Evolutionary conservation across 108 stramenopile genomes (phyloP).

Genomic region (Cylindrotheca closterium): DNA sequence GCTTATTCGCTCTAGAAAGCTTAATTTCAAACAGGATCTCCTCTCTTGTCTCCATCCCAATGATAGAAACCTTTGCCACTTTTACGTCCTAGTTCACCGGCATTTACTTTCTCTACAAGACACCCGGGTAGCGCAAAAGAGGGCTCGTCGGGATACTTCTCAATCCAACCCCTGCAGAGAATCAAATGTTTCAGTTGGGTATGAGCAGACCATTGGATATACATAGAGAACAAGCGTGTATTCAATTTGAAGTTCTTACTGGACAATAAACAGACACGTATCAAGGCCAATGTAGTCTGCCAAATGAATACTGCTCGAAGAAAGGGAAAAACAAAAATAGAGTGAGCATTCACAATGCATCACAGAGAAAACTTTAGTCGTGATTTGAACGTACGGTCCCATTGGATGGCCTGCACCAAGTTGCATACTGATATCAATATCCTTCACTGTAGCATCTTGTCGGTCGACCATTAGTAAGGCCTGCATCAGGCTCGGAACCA

Average conservation of each 20-base stretch:
- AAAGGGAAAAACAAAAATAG: neutral
- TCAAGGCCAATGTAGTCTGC: slow-evolving; percentile 98
- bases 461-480: slow-evolving; percentile 95
- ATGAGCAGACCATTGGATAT: too few relatives aligned
- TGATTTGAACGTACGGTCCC: slow-evolving; percentile 50
- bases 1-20: neutral
- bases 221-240: too few relatives aligned
- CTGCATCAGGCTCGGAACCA: slow-evolving; percentile 90
- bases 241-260: slow-evolving; percentile 10
- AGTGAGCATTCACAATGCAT: neutral
- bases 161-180: slow-evolving; percentile 65
- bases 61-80: slow-evolving; percentile 93
- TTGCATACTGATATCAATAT: slow-evolving; percentile 96
- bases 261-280: slow-evolving; percentile 86
- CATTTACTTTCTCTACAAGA: slow-evolving; percentile 80
- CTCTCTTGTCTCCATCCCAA: slow-evolving; percentile 87
- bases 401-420: slow-evolving; percentile 99
- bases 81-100: slow-evolving; percentile 94
- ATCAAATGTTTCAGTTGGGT: too few relatives aligned
- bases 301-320: slow-evolving; percentile 67
- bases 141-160: slow-evolving; percentile 83
- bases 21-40: slow-evolving; percentile 52
- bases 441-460: slow-evolving; percentile 86
- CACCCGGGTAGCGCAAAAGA: slow-evolving; percentile 91
- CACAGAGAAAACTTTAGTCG: neutral